Conservation (phyloP, 768 basidiomycete species). For the Russula virescens region DNA sequence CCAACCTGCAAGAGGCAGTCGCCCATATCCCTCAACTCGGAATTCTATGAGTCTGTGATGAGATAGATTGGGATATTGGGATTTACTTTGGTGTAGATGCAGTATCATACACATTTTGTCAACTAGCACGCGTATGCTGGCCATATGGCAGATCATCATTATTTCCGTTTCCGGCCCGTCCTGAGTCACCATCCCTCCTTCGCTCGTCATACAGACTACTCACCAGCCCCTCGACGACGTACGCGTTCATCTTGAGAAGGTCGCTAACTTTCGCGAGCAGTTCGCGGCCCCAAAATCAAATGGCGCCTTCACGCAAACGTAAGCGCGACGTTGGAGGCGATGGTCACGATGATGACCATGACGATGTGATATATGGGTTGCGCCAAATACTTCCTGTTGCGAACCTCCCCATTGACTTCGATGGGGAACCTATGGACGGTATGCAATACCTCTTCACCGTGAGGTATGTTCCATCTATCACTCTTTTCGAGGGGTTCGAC, state of each 20-base stretch:
- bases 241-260: too few relatives aligned
- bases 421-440: slow-evolving; percentile 62
- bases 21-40: background rate
- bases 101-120: background rate
- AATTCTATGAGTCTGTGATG: background rate
- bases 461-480: slow-evolving; percentile 41
- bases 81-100: background rate
- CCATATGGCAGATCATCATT: too few relatives aligned
- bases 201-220: background rate
- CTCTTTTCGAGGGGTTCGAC: slow-evolving; percentile 2
- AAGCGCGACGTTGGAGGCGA: slow-evolving; percentile 37
- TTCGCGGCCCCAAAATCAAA: background rate
- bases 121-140: too few relatives aligned
- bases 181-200: background rate
- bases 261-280: too few relatives aligned
- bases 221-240: background rate
- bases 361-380: slow-evolving; percentile 53
- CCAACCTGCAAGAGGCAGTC: background rate
- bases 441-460: slow-evolving; percentile 79
- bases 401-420: slow-evolving; percentile 62
- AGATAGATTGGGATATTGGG: background rate
- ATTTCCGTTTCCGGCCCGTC: slow-evolving; percentile 12
- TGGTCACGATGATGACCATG: slow-evolving; percentile 54
- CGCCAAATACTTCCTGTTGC: slow-evolving; percentile 79
- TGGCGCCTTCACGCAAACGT: slow-evolving; percentile 39